Evolutionary conservation across 164 flowering plant genomes (phyloP).

Genomic region (Pachysandra terminalis): DNA sequence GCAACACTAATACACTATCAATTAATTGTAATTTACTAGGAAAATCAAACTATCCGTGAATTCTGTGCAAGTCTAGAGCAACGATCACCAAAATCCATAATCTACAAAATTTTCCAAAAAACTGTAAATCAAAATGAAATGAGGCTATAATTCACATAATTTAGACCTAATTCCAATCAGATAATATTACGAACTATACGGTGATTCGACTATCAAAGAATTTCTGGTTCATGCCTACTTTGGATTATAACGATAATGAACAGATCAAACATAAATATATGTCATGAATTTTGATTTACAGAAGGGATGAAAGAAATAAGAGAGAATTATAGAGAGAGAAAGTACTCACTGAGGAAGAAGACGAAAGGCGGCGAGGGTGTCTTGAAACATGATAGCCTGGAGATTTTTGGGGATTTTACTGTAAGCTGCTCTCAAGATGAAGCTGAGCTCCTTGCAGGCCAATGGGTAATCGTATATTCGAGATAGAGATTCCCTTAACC

Average conservation of each 20-base stretch:
- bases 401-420: constrained; percentile 53
- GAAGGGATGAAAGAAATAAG: neutral
- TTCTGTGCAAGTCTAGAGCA: too few species aligned
- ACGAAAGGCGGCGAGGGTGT: constrained; percentile 67
- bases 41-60: too few species aligned
- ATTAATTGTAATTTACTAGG: too few species aligned
- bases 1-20: too few species aligned
- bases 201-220: neutral
- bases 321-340: neutral
- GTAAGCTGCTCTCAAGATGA: constrained; percentile 53
- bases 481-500: constrained; percentile 35
- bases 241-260: too few species aligned
- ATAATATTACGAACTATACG: neutral
- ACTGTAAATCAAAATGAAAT: too few species aligned
- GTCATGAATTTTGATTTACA: too few species aligned
- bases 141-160: too few species aligned
- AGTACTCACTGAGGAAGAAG: constrained; percentile 66
- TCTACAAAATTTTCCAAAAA: too few species aligned
- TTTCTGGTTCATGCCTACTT: too few species aligned
- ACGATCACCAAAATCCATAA: too few species aligned
- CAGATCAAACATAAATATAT: too few species aligned
- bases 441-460: constrained; percentile 68
- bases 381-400: constrained; percentile 63
- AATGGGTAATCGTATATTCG: constrained; percentile 38
- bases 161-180: neutral